phyloP scores from a whole-genome alignment of 768 basidiomycete species.

The Lactarius indigo region DNA sequence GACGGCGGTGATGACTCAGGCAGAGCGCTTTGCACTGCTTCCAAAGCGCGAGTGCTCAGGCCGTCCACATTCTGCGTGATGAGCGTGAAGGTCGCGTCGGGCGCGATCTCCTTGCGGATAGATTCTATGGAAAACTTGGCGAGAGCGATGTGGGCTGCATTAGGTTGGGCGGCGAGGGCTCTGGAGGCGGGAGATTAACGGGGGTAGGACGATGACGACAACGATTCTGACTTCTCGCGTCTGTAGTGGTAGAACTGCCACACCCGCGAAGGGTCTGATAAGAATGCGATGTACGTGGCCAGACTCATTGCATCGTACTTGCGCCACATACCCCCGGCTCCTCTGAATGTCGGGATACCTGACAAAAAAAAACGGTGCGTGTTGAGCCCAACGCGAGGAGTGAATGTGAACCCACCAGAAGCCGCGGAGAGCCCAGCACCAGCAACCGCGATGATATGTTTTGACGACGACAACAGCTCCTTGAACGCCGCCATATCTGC shows the following conservation, averaged over 20 bases:
- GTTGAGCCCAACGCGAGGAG: neutral
- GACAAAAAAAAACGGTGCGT: constrained; percentile 34
- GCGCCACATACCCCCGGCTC: constrained; percentile 18
- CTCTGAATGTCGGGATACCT: constrained; percentile 30
- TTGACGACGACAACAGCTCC: constrained; percentile 23
- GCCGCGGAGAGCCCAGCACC: constrained; percentile 66
- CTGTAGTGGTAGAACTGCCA: constrained; percentile 24
- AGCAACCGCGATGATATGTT: constrained; percentile 41
- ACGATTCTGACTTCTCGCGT: constrained; percentile 13
- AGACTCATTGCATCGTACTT: constrained; percentile 15
- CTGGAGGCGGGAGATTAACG: neutral
- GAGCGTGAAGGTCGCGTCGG: constrained; percentile 43
- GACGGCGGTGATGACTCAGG: neutral
- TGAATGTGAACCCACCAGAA: constrained; percentile 38
- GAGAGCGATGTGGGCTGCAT: constrained; percentile 53
- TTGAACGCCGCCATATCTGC: constrained; percentile 15
- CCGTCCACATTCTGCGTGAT: constrained; percentile 66
- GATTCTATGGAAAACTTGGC: constrained; percentile 43
- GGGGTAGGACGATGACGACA: neutral
- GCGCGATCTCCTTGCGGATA: constrained; percentile 38
- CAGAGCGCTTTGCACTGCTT: constrained; percentile 23
- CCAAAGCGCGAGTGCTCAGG: constrained; percentile 41
- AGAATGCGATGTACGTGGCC: constrained; percentile 14
- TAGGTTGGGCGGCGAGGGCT: constrained; percentile 39
- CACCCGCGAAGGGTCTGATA: constrained; percentile 11